Evolutionary conservation across 148 eudicot species (phyloP), one percentile per base, ranked within the genome.

Genomic region (Beta vulgaris): DNA sequence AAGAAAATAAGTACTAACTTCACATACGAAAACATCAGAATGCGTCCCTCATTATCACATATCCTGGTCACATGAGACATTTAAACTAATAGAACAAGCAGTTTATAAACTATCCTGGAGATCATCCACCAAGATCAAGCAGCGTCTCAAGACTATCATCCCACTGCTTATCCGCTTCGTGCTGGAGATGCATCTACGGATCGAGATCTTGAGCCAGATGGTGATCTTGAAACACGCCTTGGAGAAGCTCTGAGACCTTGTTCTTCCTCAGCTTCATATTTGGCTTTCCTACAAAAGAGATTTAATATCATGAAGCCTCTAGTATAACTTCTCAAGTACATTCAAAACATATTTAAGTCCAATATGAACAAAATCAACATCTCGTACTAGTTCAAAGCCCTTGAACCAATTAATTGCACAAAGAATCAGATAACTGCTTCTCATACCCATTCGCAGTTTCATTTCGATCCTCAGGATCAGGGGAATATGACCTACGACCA

Each of bases 201-300:
- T 75, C 89, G 82, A 42, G 93, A 89, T 81, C 91, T 78, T 28
- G 93, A 90, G 68, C 89, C 88, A 55, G 88, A 82, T 28, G 93
- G 93, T 25, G 93, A 90, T 80, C 88, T 85, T 42, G 91, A 84
- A 48, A 64, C 78, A 42, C 81, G 85, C 76, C 78, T 80, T 37
- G 86, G 88, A 16, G 89, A 77, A 73, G 68, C 83, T 74, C 85
- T 78, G 48, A 36, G 76, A 26, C 69, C 82, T 71, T 73, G 61
- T 46, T 42, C 77, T 73, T 83, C 83, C 63, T 86, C 87, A 61
- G 83, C 79, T 23, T 82, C 86, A 40, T 62, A 72, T 28, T 78
- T 79, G 61, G 78, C 44, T 84, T 80, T 87, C 84, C 93, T 86
- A 73, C 73, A 68, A 73, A 18, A 4, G 42, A 51, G 28, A 19